Percentiles rank a stretch among this genome's conserved stretches.
These are phyloP conservation scores for Globisporangium cylindrosporum DNA, from an alignment of 352 stramenopile genomes.

Conservation along the genomic window DNA sequence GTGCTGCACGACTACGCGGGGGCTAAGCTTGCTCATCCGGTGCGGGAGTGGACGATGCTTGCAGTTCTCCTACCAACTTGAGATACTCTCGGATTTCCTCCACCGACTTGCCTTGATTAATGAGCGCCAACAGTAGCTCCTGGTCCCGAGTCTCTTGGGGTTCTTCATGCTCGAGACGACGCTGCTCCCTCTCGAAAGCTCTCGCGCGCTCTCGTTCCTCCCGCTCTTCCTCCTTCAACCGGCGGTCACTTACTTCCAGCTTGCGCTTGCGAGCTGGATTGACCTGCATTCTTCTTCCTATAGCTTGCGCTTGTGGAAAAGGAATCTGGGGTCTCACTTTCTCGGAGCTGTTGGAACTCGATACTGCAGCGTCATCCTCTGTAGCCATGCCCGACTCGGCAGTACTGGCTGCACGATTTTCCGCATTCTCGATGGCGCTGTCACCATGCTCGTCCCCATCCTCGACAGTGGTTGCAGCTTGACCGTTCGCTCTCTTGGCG, in stretches of 20 bases:
- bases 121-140: not conserved
- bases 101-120: not conserved
- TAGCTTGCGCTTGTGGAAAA: not conserved
- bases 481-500: not conserved
- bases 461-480: not conserved
- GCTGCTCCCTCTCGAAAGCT: not conserved
- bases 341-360: not conserved
- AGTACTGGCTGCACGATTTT: not conserved
- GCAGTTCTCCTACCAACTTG: not conserved
- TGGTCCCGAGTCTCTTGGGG: not conserved
- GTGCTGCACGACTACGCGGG: too few species aligned
- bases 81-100: not conserved
- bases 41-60: not conserved
- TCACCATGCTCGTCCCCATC: not conserved
- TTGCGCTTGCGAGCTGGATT: not conserved
- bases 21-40: not conserved
- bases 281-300: not conserved
- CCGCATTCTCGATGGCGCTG: not conserved
- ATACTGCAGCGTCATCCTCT: not conserved
- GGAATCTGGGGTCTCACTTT: not conserved
- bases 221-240: not conserved
- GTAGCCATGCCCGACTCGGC: not conserved
- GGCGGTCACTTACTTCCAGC: not conserved
- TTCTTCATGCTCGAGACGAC: not conserved
- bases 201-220: not conserved